Conservation (phyloP, 208 protist species). For the Trypanosoma congolense region DNA sequence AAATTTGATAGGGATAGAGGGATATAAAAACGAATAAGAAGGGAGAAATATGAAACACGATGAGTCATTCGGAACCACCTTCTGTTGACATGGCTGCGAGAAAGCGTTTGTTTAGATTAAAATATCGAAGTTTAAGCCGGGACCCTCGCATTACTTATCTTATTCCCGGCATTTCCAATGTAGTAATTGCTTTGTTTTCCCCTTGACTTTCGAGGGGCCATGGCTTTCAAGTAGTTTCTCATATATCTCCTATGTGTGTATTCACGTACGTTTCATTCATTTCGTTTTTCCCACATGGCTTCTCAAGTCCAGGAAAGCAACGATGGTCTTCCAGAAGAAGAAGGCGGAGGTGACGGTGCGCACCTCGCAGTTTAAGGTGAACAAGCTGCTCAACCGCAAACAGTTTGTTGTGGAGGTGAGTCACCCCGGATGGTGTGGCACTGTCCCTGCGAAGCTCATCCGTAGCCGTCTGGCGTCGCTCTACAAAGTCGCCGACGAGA, state of each 20-base stretch:
- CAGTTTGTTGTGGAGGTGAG: constrained; percentile 97
- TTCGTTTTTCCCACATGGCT: constrained; percentile 1
- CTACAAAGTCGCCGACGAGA: constrained; percentile 96
- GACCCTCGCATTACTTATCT: too few relatives aligned
- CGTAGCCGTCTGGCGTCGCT: constrained; percentile 94
- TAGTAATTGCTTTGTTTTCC: not conserved
- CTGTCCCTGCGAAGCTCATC: constrained; percentile 93
- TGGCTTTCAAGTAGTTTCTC: too few relatives aligned
- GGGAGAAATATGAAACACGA: too few relatives aligned
- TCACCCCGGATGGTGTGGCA: constrained; percentile 84
- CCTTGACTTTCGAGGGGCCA: not conserved
- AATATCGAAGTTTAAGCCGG: too few relatives aligned
- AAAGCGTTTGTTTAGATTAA: too few relatives aligned
- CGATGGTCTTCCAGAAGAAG: constrained; percentile 91
- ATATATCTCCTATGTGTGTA: too few relatives aligned
- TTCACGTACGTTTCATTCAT: constrained; percentile 10
- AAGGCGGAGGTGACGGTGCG: constrained; percentile 88
- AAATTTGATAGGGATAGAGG: not conserved
- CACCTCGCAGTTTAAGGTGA: constrained; percentile 99
- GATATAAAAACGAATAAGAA: not conserved
- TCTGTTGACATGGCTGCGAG: too few relatives aligned
- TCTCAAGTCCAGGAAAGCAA: constrained; percentile 38
- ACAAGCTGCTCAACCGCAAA: constrained; percentile 98
- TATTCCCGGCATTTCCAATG: too few relatives aligned
- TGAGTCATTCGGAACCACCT: too few relatives aligned